These are phyloP conservation scores for Aspergillus taichungensis DNA, from an alignment of 495 filamentous ascomycete species.

Conservation along the genomic window DNA sequence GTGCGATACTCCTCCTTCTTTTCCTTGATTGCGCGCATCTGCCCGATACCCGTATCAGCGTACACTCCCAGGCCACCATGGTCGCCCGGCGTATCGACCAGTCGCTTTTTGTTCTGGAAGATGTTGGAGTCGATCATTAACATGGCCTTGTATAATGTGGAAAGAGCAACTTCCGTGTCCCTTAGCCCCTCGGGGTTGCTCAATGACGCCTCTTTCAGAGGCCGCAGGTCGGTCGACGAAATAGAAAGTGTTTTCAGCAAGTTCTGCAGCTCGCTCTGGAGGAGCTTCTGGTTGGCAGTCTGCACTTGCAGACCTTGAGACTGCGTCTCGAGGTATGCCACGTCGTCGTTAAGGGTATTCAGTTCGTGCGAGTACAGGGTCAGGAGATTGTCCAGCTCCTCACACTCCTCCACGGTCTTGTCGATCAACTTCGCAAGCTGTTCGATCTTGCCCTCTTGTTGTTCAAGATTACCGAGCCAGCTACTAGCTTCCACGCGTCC, in stretches of 20 bases:
- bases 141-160: constrained; percentile 91
- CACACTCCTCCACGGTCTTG: constrained; percentile 81
- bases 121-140: constrained; percentile 80
- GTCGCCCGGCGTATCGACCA: constrained; percentile 38
- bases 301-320: constrained; percentile 94
- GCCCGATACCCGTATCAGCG: constrained; percentile 70
- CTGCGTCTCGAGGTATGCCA: constrained; percentile 94
- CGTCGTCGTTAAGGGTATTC: constrained; percentile 86
- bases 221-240: constrained; percentile 59
- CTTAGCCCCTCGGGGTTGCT: constrained; percentile 60
- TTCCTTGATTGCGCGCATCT: constrained; percentile 88
- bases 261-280: constrained; percentile 75
- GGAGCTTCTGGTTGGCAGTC: constrained; percentile 90
- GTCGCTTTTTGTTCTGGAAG: constrained; percentile 41
- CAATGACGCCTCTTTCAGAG: constrained; percentile 65
- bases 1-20: constrained; percentile 79
- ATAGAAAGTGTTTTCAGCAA: constrained; percentile 84
- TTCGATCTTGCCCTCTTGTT: constrained; percentile 80
- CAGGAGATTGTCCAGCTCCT: constrained; percentile 86
- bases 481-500: constrained; percentile 84
- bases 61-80: constrained; percentile 52
- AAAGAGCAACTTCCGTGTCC: constrained; percentile 64
- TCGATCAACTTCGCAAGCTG: constrained; percentile 79
- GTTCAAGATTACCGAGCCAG: constrained; percentile 81
- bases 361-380: constrained; percentile 92